A percentile compares a stretch with the other conserved stretches of the same genome.
These are phyloP conservation scores for Nakaseomyces delphensis DNA, from an alignment of 1,139 yeast genomes.

Conservation along the genomic window DNA sequence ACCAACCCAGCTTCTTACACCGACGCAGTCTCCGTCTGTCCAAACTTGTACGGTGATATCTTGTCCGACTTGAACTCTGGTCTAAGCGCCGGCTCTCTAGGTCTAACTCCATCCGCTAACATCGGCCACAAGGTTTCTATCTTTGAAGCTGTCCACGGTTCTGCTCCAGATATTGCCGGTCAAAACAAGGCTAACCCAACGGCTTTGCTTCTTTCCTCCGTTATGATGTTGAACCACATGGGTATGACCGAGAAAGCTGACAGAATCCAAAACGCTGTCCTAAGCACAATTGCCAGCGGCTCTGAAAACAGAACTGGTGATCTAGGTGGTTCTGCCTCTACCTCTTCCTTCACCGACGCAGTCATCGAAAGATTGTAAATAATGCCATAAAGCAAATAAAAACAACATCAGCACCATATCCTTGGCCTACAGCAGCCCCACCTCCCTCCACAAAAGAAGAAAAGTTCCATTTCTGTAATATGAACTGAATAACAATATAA, in stretches of 20 bases:
- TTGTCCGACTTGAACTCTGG: conserved; percentile 97
- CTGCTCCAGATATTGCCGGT: conserved; percentile 98
- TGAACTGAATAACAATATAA: background rate
- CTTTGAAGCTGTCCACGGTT: conserved; percentile 98
- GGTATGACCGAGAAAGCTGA: conserved; percentile 72
- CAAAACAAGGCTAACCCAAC: conserved; percentile 95
- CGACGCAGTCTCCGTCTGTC: conserved; percentile 94
- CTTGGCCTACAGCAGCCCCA: too few species aligned
- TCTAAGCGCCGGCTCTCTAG: conserved; percentile 87
- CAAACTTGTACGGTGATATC: conserved; percentile 97
- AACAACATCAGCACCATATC: too few species aligned
- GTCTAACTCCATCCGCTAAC: conserved; percentile 97
- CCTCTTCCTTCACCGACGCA: conserved; percentile 79
- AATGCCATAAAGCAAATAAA: background rate
- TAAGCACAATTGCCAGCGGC: conserved; percentile 90
- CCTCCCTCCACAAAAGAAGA: too few species aligned
- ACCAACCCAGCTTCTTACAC: conserved; percentile 79
- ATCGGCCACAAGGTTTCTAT: conserved; percentile 97
- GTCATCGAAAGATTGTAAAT: conserved; percentile 50
- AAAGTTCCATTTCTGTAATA: too few species aligned
- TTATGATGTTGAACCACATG: conserved; percentile 99
- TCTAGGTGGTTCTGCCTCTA: conserved; percentile 86
- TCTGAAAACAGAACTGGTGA: conserved; percentile 92
- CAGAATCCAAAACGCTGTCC: conserved; percentile 79
- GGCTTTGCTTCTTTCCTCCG: conserved; percentile 87